phyloP scores from a whole-genome alignment of 179 eudicot genomes.

The Drosera spatulata region DNA sequence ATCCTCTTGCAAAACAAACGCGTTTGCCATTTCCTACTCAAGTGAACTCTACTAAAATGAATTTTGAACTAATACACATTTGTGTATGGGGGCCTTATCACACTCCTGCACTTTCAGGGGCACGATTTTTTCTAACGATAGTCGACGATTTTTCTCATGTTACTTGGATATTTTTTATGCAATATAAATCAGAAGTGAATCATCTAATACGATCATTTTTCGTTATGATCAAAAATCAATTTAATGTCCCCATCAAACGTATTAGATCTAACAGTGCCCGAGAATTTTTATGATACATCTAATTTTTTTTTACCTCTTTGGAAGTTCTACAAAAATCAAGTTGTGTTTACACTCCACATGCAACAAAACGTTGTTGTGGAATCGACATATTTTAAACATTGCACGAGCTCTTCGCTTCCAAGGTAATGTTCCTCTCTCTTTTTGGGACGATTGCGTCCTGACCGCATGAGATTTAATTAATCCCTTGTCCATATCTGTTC shows the following conservation, averaged over 20 bases:
- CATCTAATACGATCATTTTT: neutral
- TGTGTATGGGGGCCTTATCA: constrained; percentile 8
- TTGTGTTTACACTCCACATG: neutral
- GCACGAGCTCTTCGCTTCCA: neutral
- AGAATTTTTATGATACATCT: constrained; percentile 1
- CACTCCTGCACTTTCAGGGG: neutral
- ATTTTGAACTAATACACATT: constrained; percentile 1
- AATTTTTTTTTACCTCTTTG: neutral
- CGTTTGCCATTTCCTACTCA: constrained; percentile 1
- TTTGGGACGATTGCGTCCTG: constrained; percentile 4
- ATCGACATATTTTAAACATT: neutral
- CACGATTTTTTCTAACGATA: constrained; percentile 3
- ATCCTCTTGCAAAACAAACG: constrained; percentile 6
- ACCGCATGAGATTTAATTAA: constrained; percentile 1
- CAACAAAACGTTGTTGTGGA: neutral
- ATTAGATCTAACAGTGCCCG: constrained; percentile 1
- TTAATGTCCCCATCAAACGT: neutral
- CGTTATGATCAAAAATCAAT: neutral
- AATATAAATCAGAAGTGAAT: neutral
- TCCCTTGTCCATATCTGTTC: neutral
- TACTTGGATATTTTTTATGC: constrained; percentile 1
- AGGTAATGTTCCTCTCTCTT: neutral
- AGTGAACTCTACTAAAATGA: neutral
- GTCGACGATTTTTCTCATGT: constrained; percentile 4
- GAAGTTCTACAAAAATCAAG: neutral